These are phyloP conservation scores for Pezicula carpinea DNA, from an alignment of 2,329 filamentous ascomycete species.

Conservation along the genomic window DNA sequence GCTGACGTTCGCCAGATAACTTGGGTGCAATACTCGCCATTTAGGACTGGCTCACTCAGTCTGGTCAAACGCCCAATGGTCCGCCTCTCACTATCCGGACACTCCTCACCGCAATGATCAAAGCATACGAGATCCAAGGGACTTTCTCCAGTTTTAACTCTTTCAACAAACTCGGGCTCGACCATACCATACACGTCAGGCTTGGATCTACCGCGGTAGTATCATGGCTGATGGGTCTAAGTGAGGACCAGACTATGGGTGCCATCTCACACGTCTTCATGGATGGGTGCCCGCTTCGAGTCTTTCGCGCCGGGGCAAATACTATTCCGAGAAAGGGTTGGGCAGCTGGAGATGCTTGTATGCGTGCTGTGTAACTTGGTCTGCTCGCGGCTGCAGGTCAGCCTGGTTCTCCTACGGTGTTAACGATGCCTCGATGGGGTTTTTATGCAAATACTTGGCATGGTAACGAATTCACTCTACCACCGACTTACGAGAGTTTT, in stretches of 20 bases:
- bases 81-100: constrained; percentile 27
- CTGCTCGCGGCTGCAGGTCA: constrained; percentile 26
- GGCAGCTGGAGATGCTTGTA: constrained; percentile 37
- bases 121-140: constrained; percentile 39
- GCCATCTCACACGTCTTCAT: constrained; percentile 36
- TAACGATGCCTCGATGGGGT: constrained; percentile 32
- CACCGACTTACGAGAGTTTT: constrained; percentile 11
- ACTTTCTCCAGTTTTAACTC: constrained; percentile 31
- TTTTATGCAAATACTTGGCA: constrained; percentile 26
- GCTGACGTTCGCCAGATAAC: constrained; percentile 27
- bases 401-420: constrained; percentile 24
- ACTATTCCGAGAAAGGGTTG: constrained; percentile 36
- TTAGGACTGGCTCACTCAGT: constrained; percentile 26
- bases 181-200: constrained; percentile 38
- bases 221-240: constrained; percentile 32
- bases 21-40: constrained; percentile 33
- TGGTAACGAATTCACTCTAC: constrained; percentile 17
- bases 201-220: constrained; percentile 35
- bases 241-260: constrained; percentile 28
- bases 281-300: constrained; percentile 32
- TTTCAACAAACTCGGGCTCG: constrained; percentile 35
- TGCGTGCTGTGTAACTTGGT: constrained; percentile 34
- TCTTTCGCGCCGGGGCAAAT: constrained; percentile 31
- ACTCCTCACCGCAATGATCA: constrained; percentile 31
- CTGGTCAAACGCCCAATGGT: background rate